Conservation (phyloP, 139 green algal species). For the Gonium pectorale region DNA sequence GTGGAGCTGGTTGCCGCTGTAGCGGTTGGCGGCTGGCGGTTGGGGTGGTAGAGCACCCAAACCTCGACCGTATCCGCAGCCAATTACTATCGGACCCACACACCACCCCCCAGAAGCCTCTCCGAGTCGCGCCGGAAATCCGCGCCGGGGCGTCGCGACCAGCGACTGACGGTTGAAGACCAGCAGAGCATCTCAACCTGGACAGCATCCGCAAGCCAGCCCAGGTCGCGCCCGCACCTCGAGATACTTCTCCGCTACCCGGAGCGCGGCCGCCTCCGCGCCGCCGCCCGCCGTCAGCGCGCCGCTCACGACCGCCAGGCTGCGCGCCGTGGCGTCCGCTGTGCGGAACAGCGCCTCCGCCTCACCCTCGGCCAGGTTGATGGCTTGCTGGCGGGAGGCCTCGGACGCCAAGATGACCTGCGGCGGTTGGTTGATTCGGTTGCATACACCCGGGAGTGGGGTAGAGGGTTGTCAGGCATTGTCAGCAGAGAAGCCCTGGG, state of each 20-base stretch:
- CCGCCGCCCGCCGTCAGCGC: constrained; percentile 70
- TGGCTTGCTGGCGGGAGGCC: constrained; percentile 79
- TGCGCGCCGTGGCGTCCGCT: constrained; percentile 51
- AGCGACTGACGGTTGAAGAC: not conserved
- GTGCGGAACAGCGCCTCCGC: constrained; percentile 56
- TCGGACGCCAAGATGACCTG: constrained; percentile 92
- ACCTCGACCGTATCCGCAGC: too few species aligned
- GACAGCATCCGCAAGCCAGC: not conserved
- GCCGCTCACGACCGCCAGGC: constrained; percentile 72
- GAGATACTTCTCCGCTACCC: constrained; percentile 86
- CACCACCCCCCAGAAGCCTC: too few species aligned
- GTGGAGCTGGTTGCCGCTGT: not conserved
- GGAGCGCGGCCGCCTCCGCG: constrained; percentile 78
- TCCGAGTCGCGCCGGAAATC: too few species aligned
- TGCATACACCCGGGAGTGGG: too few species aligned
- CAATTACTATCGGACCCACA: too few species aligned
- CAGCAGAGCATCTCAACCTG: not conserved
- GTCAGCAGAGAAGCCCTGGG: too few species aligned
- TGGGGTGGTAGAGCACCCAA: not conserved
- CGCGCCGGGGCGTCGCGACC: not conserved
- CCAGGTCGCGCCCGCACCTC: constrained; percentile 47
- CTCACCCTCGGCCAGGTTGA: constrained; percentile 89
- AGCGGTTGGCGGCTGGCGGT: not conserved
- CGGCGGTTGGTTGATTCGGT: not conserved
- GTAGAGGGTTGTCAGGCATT: too few species aligned